Percentiles rank a stretch among this genome's conserved stretches.
These are phyloP conservation scores for Vitis hybrid DNA, from an alignment of 177 flowering plant genomes.

Conservation along the genomic window DNA sequence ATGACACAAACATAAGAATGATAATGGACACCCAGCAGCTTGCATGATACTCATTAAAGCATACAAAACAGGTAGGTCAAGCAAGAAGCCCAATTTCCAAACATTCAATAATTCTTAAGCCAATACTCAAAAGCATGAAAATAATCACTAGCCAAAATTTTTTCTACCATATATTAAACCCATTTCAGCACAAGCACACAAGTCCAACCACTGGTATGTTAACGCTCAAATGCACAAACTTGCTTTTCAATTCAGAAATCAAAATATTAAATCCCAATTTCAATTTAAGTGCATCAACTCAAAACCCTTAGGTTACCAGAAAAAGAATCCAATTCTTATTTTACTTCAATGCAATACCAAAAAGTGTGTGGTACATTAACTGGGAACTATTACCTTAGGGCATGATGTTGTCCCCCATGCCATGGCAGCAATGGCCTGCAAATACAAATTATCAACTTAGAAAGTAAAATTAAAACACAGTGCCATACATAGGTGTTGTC, in stretches of 20 bases:
- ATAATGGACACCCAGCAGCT: no score
- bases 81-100: no score
- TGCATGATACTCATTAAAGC: no score
- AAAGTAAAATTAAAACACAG: not conserved
- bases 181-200: not conserved
- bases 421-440: conserved; percentile 96
- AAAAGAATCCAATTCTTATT: not conserved
- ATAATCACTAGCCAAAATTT: no score
- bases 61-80: no score
- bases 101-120: no score
- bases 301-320: not conserved
- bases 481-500: not conserved
- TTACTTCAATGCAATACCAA: not conserved
- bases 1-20: no score
- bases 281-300: not conserved
- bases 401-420: conserved; percentile 98
- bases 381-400: conserved; percentile 74
- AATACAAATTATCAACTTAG: conserved; percentile 4
- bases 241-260: not conserved
- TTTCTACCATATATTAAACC: no score
- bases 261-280: not conserved
- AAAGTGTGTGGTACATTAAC: not conserved
- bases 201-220: not conserved
- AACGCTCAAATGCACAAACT: not conserved
- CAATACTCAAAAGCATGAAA: no score